Evolutionary conservation across 768 basidiomycete genomes (phyloP).

Genomic region (Boletus tylopilopsis): DNA sequence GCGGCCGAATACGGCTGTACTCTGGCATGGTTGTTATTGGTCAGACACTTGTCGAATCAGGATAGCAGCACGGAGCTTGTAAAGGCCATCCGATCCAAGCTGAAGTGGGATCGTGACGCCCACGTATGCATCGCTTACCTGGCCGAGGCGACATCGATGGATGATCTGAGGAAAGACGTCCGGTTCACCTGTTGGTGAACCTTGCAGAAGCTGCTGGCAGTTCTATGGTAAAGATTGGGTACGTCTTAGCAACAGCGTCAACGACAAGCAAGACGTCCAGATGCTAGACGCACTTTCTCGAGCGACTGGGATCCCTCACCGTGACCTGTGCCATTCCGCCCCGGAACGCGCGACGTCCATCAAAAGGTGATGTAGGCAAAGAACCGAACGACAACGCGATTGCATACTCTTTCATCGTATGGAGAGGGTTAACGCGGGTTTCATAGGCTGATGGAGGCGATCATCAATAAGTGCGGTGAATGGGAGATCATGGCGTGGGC

Average conservation of each 20-base stretch:
- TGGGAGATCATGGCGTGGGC: slow-evolving; percentile 34
- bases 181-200: slow-evolving; percentile 35
- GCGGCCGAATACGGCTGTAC: slow-evolving; percentile 26
- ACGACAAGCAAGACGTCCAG: slow-evolving; percentile 24
- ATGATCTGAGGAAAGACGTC: slow-evolving; percentile 25
- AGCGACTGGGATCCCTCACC: slow-evolving; percentile 25
- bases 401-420: slow-evolving; percentile 32
- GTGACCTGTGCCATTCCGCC: slow-evolving; percentile 22
- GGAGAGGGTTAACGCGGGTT: slow-evolving; percentile 33
- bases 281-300: slow-evolving; percentile 25
- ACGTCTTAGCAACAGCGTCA: slow-evolving; percentile 21
- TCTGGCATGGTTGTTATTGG: slow-evolving; percentile 33
- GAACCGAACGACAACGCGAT: slow-evolving; percentile 30
- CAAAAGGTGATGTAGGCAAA: slow-evolving; percentile 34
- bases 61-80: slow-evolving; percentile 34
- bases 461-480: slow-evolving; percentile 25
- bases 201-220: slow-evolving; percentile 29
- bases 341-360: slow-evolving; percentile 24
- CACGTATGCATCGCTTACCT: slow-evolving; percentile 31
- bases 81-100: slow-evolving; percentile 34
- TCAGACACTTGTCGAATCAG: slow-evolving; percentile 34
- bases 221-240: slow-evolving; percentile 29
- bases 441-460: slow-evolving; percentile 28
- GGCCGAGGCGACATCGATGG: slow-evolving; percentile 28
- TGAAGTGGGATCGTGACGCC: slow-evolving; percentile 30